Base-by-base conservation (phyloP, 306 rosid genomes). In the Fragaria vesca region DNA sequence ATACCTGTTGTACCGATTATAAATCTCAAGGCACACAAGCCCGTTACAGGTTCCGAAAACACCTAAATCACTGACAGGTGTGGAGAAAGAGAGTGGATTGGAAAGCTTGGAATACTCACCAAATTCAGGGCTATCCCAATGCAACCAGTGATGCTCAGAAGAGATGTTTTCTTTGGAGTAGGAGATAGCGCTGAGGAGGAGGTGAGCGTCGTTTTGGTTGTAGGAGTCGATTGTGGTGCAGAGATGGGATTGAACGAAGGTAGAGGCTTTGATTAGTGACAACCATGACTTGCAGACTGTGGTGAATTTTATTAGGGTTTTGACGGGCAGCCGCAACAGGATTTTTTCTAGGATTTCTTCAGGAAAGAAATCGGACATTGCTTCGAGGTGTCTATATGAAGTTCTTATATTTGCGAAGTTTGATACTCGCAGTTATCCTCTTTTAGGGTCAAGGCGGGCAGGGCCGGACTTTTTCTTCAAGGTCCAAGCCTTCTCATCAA, bases 131-230 rank as follows among this genome's bases (percentile, higher is more conserved):
- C 9, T 66, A 20, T 66, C 48, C 47, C 48, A 40, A 18, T 18
- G 46, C 46, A 36, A 4, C 17, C 57, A 51, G 57, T 51, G 21
- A 51, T 51, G 24, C 21, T 20, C 13, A 18, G 20, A 8, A 16
- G n/a, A 50, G 16, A 47, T 3, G 51, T 3, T 2, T 47, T 12
- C 5, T 47, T 12, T 4, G n/a, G 55, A 5, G 55, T 50, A 15
- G n/a, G 55, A 50, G 20, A 16, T 1, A 50, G 55, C 21, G 21
- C 21, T 17, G 57, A 40, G 50, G 12, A 40, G 48, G 72, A 66
- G 71, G 28, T 67, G 72, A 42, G 30, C 9, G 32, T 40, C 72
- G 30, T 66, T 66, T 36, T 66, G 21, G 12, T 66, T 66, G 71
- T 67, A 20, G 72, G 30, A 40, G 3, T 67, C 32, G 72, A 67